Evolutionary conservation across 768 basidiomycete genomes (phyloP), one percentile per base, ranked within the genome.

Genomic region (Gelatoporia subvermispora): DNA sequence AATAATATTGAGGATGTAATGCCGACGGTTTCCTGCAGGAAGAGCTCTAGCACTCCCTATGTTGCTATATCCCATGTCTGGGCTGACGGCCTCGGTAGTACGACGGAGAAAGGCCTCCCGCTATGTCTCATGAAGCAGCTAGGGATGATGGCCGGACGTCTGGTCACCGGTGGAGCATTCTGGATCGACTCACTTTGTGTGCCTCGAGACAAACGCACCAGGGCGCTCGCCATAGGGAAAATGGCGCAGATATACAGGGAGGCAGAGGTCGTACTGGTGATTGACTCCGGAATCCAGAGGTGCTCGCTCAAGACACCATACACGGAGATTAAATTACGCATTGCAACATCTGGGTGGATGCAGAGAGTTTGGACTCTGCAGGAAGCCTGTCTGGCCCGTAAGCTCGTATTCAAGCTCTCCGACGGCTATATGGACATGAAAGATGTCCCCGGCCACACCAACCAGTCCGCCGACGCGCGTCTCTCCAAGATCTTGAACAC

Each of bases 321-420:
- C 17, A 25, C 34, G 35, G 47, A 48, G 46, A 21, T 17, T 9
- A 13, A 47, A 9, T 23, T 52, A 11, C 41, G 51, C 2, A 48
- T 52, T 25, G 41, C 28, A 16, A 47, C 51, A 2, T 52, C 51
- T 16, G 41, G 35, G 7, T 52, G 51, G 51, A 45, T 48, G 24
- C 51, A 45, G 20, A 45, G 51, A 13, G 9, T 52, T 10, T 52
- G 46, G 51, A 52, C 51, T 16, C 36, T 52, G 2, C 51, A 52
- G 21, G 51, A 52, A 35, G 45, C 20, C 11, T 8, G 47, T 8
- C 24, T 52, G 8, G 51, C 51, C 16, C 45, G 42, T 17, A 35
- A 47, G 28, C 35, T 52, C 18, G 38, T 21, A 10, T 47, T 52
- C 22, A 41, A 47, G 35, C 17, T 52, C 45, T 20, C 41, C 7